Percentiles rank a stretch among this genome's conserved stretches.
Evolutionary conservation across 768 basidiomycete genomes (phyloP).

Genomic region (Kwoniella bestiolae): DNA sequence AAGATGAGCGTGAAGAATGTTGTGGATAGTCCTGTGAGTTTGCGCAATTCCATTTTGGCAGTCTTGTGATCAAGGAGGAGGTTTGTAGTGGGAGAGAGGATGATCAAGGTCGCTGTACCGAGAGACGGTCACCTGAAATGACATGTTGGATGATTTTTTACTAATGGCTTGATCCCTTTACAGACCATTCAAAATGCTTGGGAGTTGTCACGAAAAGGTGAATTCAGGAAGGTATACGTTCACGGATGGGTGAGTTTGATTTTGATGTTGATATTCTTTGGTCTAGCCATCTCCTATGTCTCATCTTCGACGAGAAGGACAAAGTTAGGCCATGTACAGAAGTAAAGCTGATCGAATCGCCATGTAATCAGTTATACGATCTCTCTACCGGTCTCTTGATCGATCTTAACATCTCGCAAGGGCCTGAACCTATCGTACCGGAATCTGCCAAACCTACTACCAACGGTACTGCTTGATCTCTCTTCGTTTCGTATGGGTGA

Average conservation of each 20-base stretch:
- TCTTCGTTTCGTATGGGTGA: no score
- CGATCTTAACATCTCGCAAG: conserved; percentile 28
- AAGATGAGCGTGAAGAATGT: conserved; percentile 55
- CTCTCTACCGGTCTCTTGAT: conserved; percentile 48
- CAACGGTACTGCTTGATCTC: neutral
- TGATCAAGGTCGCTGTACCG: no score
- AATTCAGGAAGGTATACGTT: conserved; percentile 48
- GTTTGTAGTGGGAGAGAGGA: no score
- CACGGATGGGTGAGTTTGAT: conserved; percentile 52
- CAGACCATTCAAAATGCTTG: conserved; percentile 53
- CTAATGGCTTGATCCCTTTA: neutral
- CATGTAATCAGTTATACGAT: conserved; percentile 43
- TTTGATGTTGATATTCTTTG: neutral
- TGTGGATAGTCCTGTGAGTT: conserved; percentile 51
- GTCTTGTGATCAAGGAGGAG: no score
- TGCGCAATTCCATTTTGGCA: neutral
- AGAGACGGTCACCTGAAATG: no score
- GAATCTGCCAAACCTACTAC: neutral
- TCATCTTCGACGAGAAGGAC: no score
- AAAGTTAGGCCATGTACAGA: neutral
- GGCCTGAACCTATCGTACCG: conserved; percentile 18
- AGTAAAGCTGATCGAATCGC: neutral
- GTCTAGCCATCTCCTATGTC: no score
- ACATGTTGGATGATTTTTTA: neutral
- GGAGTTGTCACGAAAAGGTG: conserved; percentile 38